Evolutionary conservation across 257 asterid species (phyloP).

Genomic region (Coffea eugenioides): DNA sequence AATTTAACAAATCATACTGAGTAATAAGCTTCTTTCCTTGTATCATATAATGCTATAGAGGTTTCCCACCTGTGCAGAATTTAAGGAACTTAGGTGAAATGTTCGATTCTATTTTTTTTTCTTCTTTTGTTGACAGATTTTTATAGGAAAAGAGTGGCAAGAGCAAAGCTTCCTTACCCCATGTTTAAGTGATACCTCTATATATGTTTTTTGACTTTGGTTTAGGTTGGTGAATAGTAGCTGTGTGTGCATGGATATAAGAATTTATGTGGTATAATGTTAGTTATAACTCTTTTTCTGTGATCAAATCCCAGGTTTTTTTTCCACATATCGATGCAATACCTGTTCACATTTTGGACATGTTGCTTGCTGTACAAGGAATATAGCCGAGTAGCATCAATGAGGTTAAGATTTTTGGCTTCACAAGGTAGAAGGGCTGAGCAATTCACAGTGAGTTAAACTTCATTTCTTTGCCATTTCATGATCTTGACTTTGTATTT

Average conservation of each 20-base stretch:
- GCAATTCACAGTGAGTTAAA: conserved; percentile 81
- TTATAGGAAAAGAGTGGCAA: no score
- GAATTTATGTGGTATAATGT: no score
- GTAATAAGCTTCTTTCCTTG: not conserved
- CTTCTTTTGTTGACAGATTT: no score
- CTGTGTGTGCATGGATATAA: not conserved
- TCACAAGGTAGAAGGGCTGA: conserved; percentile 84
- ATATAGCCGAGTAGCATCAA: conserved; percentile 73
- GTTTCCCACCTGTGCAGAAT: no score
- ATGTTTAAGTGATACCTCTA: no score
- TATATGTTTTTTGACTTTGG: no score
- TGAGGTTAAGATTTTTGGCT: conserved; percentile 83
- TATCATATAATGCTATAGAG: no score
- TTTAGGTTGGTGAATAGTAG: not conserved
- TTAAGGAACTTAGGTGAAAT: no score
- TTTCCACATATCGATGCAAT: conserved; percentile 84
- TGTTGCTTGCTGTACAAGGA: conserved; percentile 92
- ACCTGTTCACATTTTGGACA: conserved; percentile 83
- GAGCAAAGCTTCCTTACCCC: no score
- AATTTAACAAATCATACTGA: not conserved
- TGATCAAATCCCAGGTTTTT: conserved; percentile 72
- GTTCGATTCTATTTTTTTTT: no score
- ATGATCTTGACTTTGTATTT: no score
- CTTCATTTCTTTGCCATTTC: conserved; percentile 1
- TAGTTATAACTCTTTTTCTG: not conserved